Conservation (phyloP, 2,329 filamentous ascomycete species). For the Ceratocystis variospora region DNA sequence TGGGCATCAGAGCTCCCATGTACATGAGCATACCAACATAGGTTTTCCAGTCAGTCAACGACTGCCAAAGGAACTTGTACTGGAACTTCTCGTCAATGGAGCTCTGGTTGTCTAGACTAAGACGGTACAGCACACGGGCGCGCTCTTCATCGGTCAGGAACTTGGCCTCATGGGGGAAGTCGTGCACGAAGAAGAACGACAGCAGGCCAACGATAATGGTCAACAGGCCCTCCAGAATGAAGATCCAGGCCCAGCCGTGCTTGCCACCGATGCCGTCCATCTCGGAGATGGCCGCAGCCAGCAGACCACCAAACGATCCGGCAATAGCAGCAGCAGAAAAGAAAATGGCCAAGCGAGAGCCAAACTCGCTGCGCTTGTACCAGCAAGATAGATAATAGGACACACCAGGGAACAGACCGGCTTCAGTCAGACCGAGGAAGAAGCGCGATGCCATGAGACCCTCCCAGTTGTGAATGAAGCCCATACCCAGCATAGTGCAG, state of each 20-base stretch:
- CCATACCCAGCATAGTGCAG: conserved; percentile 54
- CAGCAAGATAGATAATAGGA: conserved; percentile 74
- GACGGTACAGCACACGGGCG: conserved; percentile 53
- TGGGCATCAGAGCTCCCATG: conserved; percentile 57
- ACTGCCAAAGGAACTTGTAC: conserved; percentile 56
- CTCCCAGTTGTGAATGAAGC: conserved; percentile 48
- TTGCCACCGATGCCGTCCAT: conserved; percentile 50
- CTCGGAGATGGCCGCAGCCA: conserved; percentile 56
- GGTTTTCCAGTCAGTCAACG: conserved; percentile 73
- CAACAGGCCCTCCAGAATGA: conserved; percentile 55
- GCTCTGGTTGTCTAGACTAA: conserved; percentile 57
- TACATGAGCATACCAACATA: conserved; percentile 63
- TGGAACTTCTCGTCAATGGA: conserved; percentile 67
- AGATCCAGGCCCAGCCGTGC: conserved; percentile 51
- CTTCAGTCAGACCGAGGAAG: conserved; percentile 62
- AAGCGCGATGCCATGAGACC: conserved; percentile 53
- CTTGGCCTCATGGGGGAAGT: conserved; percentile 63
- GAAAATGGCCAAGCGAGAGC: conserved; percentile 66
- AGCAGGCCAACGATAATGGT: conserved; percentile 54
- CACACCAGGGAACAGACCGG: conserved; percentile 62
- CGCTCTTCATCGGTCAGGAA: conserved; percentile 62
- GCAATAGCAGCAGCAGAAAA: conserved; percentile 71
- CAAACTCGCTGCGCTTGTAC: conserved; percentile 70
- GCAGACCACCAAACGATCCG: conserved; percentile 62
- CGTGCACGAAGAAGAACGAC: conserved; percentile 67